These are phyloP conservation scores for Alliaria petiolata DNA, from an alignment of 345 rosid species.

Conservation along the genomic window DNA sequence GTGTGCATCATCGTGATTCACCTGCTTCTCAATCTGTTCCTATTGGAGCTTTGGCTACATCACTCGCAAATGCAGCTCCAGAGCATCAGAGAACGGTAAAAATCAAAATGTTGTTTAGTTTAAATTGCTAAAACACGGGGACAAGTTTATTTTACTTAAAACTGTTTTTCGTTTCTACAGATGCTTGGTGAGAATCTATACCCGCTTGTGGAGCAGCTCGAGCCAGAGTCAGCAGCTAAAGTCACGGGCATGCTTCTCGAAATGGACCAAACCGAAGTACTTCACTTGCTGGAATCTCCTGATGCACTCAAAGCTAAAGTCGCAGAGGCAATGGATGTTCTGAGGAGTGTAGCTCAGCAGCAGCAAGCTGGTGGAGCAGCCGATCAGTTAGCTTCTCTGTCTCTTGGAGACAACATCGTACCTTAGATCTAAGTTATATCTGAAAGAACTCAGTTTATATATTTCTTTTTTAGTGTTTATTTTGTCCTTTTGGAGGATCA, in stretches of 20 bases:
- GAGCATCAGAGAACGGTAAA: conserved; percentile 92
- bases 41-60: conserved; percentile 76
- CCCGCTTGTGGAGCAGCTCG: conserved; percentile 62
- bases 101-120: neutral
- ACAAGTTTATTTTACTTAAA: neutral
- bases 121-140: neutral
- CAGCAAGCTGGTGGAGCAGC: conserved; percentile 46
- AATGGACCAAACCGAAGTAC: conserved; percentile 60
- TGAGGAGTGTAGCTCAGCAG: conserved; percentile 49
- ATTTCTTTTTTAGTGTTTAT: neutral
- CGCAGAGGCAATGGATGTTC: conserved; percentile 51
- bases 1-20: conserved; percentile 60
- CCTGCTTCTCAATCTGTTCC: conserved; percentile 65
- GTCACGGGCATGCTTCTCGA: conserved; percentile 64
- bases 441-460: conserved; percentile 17
- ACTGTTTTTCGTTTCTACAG: conserved; percentile 6
- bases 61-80: conserved; percentile 83
- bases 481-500: neutral
- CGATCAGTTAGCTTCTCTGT: conserved; percentile 56
- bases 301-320: conserved; percentile 57
- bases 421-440: conserved; percentile 29
- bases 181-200: conserved; percentile 62
- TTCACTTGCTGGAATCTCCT: conserved; percentile 64
- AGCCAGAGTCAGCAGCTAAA: conserved; percentile 45
- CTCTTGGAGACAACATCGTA: conserved; percentile 49